Percentiles rank a stretch among this genome's conserved stretches.
These are phyloP conservation scores for Blastobotrys mokoenaii DNA, from an alignment of 805 yeast genomes.

Conservation along the genomic window DNA sequence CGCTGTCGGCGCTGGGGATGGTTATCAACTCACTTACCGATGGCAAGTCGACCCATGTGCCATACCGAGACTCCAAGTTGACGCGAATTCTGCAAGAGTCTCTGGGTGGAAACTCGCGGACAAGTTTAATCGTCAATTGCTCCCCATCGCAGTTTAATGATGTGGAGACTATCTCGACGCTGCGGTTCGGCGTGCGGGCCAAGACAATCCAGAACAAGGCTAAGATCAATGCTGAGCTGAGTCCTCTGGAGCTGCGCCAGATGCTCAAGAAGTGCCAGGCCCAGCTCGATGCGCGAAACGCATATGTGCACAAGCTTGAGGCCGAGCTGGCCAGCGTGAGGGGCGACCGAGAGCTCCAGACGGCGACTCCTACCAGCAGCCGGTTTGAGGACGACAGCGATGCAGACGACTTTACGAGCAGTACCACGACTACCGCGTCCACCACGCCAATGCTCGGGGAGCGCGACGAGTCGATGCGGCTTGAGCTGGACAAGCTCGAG, in stretches of 20 bases:
- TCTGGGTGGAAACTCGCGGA: conserved; percentile 74
- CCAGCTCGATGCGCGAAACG: conserved; percentile 18
- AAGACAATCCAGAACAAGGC: conserved; percentile 59
- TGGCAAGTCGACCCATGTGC: conserved; percentile 53
- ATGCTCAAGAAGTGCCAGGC: conserved; percentile 30
- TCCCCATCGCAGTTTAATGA: conserved; percentile 53
- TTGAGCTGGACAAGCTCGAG: conserved; percentile 15
- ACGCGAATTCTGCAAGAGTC: conserved; percentile 74
- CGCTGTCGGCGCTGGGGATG: conserved; percentile 69
- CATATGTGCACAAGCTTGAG: conserved; percentile 36
- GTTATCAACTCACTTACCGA: conserved; percentile 76
- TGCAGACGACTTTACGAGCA: too few species aligned
- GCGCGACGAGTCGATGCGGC: conserved; percentile 16
- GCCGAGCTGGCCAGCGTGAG: conserved; percentile 26
- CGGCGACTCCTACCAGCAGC: not conserved
- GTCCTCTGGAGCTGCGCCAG: conserved; percentile 39
- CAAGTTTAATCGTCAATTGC: conserved; percentile 64
- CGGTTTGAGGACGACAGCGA: too few species aligned
- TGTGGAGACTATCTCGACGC: conserved; percentile 59
- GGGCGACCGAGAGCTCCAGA: conserved; percentile 28
- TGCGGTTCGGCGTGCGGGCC: conserved; percentile 69
- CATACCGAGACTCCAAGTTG: conserved; percentile 70
- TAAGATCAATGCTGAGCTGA: conserved; percentile 51
- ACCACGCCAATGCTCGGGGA: not conserved
- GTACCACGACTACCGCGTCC: not conserved